Base-by-base conservation (phyloP, 805 yeast species). In the Pichia kluyveri region DNA sequence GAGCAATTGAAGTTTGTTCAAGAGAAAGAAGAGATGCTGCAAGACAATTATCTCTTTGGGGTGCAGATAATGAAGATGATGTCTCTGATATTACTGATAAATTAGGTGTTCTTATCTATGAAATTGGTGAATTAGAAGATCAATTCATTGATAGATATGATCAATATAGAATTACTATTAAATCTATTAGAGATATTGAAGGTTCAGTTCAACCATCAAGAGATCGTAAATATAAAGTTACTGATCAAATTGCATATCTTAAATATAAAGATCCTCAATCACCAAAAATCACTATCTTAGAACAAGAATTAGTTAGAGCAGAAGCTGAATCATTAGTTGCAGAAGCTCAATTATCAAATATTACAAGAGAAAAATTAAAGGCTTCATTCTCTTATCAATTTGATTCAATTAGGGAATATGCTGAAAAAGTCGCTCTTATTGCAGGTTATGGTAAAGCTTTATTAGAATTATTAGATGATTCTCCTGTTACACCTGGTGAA, bases 241-340 rank as follows among this genome's bases (percentile, higher is more conserved):
- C 91, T 54, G 93, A 86, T 65, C 83, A 84, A 69, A 85, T 86
- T 63, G 93, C 91, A 52, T 79, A 80, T 68, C 72, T 85, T 68
- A 83, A 86, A 69, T 84, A 85, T 74, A 85, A 85, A 71, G 89
- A 83, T 69, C 91, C 95, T 48, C 82, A 82, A 68, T 81, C 89
- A 40, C 80, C 88, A 75, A 85, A 83, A 73, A 82, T 86, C 55
- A 76, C 80, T 47, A 80, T 86, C 49, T 73, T 87, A 64, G 95
- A 87, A 72, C 95, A 87, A 68, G 95, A 86, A 69, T 74, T 86
- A 63, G 95, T 87, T 50, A 77, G 96, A 69, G 93, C 93, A 38
- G 95, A 87, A 70, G 95, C 95, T 47, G 95, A 87, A 70, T 82
- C 89, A 45, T 73, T 86, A 55, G 95, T 87, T 58, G 96, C 95